Percentiles rank a stretch among this genome's conserved stretches.
These are phyloP conservation scores for Cyberlindnera petersonii DNA, from an alignment of 805 yeast species.

Conservation along the genomic window DNA sequence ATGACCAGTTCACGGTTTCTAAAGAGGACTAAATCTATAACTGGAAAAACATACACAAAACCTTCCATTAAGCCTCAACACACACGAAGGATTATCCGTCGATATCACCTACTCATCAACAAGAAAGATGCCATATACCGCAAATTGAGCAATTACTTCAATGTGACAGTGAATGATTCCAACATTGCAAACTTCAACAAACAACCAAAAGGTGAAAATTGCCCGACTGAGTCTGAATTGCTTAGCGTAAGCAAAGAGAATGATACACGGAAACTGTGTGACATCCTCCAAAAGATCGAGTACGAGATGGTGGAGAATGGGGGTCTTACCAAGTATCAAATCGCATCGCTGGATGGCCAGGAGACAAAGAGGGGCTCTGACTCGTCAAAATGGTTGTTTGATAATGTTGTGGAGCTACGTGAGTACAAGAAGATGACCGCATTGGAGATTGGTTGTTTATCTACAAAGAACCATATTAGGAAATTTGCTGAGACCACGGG, in stretches of 20 bases:
- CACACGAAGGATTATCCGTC: slow-evolving; percentile 71
- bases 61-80: slow-evolving; percentile 63
- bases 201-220: slow-evolving; percentile 1
- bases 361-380: slow-evolving; percentile 80
- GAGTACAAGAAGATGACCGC: slow-evolving; percentile 34
- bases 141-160: slow-evolving; percentile 27
- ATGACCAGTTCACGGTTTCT: slow-evolving; percentile 13
- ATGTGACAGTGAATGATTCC: slow-evolving; percentile 22
- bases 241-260: slow-evolving; percentile 14
- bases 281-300: slow-evolving; percentile 50
- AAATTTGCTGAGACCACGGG: slow-evolving; percentile 36
- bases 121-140: slow-evolving; percentile 41
- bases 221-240: slow-evolving; percentile 21
- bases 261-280: slow-evolving; percentile 22
- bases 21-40: slow-evolving; percentile 23
- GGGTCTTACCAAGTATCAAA: slow-evolving; percentile 75
- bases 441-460: slow-evolving; percentile 81
- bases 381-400: slow-evolving; percentile 75
- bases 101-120: slow-evolving; percentile 70
- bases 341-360: slow-evolving; percentile 86
- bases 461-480: slow-evolving; percentile 64
- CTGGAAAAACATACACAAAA: slow-evolving; percentile 29
- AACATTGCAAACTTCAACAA: slow-evolving; percentile 21
- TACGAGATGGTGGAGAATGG: slow-evolving; percentile 63
- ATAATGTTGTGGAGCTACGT: slow-evolving; percentile 53